A percentile compares a stretch with the other conserved stretches of the same genome.
Conservation (phyloP, 2,329 filamentous ascomycete species). For the Bipolaris sorokiniana region DNA sequence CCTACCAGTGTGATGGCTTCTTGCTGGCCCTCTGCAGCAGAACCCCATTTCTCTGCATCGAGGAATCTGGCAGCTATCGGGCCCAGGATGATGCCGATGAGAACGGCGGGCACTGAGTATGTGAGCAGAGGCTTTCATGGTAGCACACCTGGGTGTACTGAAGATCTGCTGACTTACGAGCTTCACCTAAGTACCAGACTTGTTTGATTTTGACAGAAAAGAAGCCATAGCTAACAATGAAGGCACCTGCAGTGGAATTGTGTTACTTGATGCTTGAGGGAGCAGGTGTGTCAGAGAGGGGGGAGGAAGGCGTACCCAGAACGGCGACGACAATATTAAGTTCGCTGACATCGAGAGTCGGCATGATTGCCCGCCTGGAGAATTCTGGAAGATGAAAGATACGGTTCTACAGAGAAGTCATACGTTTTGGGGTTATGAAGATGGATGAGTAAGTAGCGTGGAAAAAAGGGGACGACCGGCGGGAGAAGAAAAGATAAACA, state of each 20-base stretch:
- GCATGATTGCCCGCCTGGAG: conserved; percentile 44
- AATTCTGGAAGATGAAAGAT: background rate
- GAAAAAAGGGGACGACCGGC: no score
- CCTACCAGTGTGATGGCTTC: conserved; percentile 53
- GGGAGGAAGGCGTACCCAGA: conserved; percentile 49
- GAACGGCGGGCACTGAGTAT: conserved; percentile 50
- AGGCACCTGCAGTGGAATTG: conserved; percentile 47
- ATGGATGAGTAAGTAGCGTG: no score
- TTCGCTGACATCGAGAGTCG: conserved; percentile 58
- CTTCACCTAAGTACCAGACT: conserved; percentile 62
- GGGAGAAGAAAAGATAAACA: no score
- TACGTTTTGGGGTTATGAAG: no score
- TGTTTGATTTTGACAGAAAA: conserved; percentile 61
- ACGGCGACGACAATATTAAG: conserved; percentile 60
- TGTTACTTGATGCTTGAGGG: background rate
- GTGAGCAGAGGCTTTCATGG: conserved; percentile 2
- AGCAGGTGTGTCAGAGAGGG: no score
- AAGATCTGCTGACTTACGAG: conserved; percentile 48
- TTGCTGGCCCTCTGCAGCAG: conserved; percentile 39
- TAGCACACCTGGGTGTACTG: background rate
- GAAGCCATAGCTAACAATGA: conserved; percentile 58
- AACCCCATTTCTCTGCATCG: conserved; percentile 51
- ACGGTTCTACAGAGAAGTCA: no score
- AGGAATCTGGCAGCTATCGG: conserved; percentile 62
- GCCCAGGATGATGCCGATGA: conserved; percentile 61